Base-by-base conservation (phyloP, 441 rosid species). In the Metrosideros polymorpha region DNA sequence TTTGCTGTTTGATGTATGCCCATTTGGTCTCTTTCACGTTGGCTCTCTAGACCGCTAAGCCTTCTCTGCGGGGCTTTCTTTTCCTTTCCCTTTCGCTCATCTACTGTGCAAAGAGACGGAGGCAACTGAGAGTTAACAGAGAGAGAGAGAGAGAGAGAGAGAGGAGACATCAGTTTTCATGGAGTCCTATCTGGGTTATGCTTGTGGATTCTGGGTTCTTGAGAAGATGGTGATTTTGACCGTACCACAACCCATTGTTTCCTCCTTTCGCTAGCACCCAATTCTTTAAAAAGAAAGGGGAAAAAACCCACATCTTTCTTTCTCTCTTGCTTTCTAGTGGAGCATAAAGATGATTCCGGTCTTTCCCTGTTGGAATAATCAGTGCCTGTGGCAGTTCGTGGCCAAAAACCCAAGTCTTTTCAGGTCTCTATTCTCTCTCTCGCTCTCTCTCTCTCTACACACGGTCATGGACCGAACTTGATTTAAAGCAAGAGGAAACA, bases 1-100 rank as follows among this genome's bases (percentile, higher is more conserved):
- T 22, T 45, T 9, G 43, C 27, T 66, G 42, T 9, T 43, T 85
- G 89, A 45, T 86, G 87, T 85, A 85, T 85, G 90, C 91, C 85
- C 84, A 88, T 90, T 89, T 84, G 90, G 89, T 85, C 89, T 52
- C 57, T 84, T 83, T 89, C 83, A 84, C 88, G 91, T 89, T 86
- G 85, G 79, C 79, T 66, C 47, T 22, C 79, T 66, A 39, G 3
- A 71, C 45, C 17, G 51, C 87, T 45, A 56, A 83, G 75, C 43
- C 79, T 71, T 71, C 79, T 39, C 39, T 71, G 47, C 17, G 27
- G 47, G 79, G 79, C 39, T 39, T 39, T 66, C 77, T 35, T 66
- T 66, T 71, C 79, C n/a, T 71, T 22, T 39, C 79, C 79, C 79
- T 39, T 71, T 71, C 47, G 79, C 79, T 39, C 39, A 71, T 71